phyloP scores from a whole-genome alignment of 768 basidiomycete species.

The Coprinopsis sp. region DNA sequence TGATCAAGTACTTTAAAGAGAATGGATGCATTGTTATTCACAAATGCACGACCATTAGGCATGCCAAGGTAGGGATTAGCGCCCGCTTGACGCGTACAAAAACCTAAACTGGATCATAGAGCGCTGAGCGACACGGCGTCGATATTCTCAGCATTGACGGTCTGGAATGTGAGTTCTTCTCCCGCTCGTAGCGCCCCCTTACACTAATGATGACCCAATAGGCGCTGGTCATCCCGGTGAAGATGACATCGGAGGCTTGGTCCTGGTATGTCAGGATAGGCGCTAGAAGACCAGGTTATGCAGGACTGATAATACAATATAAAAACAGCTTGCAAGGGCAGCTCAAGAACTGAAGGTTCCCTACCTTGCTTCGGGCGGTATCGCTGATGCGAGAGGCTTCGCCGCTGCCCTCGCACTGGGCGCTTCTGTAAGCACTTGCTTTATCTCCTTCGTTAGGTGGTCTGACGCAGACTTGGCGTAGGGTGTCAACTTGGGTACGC shows the following conservation, averaged over 20 bases:
- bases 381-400: conserved; percentile 82
- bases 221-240: conserved; percentile 95
- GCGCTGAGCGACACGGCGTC: conserved; percentile 73
- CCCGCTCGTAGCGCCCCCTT: neutral
- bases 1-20: conserved; percentile 81
- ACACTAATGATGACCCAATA: conserved; percentile 24
- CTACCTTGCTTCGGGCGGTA: conserved; percentile 87
- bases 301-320: neutral
- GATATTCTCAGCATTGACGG: conserved; percentile 88
- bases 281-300: neutral
- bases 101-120: conserved; percentile 18
- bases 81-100: neutral
- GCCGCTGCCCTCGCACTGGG: conserved; percentile 80
- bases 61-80: conserved; percentile 59
- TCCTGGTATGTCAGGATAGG: conserved; percentile 53
- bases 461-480: conserved; percentile 23
- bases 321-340: conserved; percentile 72
- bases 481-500: conserved; percentile 80
- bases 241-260: conserved; percentile 85
- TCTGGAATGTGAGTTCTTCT: conserved; percentile 67
- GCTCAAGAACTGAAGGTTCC: conserved; percentile 80
- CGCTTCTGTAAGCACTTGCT: conserved; percentile 52
- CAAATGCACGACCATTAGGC: conserved; percentile 84
- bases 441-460: neutral
- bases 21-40: conserved; percentile 78